Evolutionary conservation across 1,284 basidiomycete genomes (phyloP).

Genomic region (Rhodotorula sp.): DNA sequence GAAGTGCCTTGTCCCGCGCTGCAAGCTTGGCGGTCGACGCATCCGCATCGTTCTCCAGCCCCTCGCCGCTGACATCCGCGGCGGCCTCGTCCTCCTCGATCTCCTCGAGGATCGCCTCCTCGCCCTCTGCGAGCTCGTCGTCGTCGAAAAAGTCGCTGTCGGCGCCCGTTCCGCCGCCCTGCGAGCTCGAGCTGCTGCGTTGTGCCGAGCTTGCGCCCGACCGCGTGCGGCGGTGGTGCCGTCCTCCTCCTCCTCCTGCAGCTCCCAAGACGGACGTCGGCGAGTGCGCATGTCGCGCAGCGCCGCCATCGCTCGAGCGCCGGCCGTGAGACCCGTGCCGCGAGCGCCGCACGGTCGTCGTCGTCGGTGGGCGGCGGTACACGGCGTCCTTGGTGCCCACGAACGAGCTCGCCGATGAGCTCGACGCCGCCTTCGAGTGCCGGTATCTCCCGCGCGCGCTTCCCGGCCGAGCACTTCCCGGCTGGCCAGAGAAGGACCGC

Average conservation of each 20-base stretch:
- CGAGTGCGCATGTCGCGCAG: not conserved
- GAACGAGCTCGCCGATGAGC: slow-evolving; percentile 29
- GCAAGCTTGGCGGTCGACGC: no score
- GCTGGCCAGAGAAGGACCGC: slow-evolving; percentile 21
- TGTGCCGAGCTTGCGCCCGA: slow-evolving; percentile 14
- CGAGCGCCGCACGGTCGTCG: slow-evolving; percentile 30
- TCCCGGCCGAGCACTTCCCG: not conserved
- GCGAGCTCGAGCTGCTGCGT: slow-evolving; percentile 30
- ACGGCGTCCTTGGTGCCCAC: slow-evolving; percentile 12
- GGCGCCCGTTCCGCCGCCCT: not conserved
- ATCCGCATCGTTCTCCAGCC: not conserved
- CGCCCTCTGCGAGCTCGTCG: slow-evolving; percentile 14
- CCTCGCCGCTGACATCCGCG: not conserved
- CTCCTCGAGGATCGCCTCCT: slow-evolving; percentile 23
- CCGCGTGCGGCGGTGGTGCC: slow-evolving; percentile 9
- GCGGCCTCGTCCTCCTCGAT: slow-evolving; percentile 12
- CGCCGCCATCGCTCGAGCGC: slow-evolving; percentile 3
- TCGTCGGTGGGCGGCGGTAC: slow-evolving; percentile 31
- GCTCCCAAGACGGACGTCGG: not conserved
- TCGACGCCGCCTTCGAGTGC: slow-evolving; percentile 26
- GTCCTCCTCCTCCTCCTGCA: not conserved
- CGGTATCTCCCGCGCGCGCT: slow-evolving; percentile 27
- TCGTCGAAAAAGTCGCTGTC: slow-evolving; percentile 7
- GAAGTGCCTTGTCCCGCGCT: slow-evolving; percentile 6
- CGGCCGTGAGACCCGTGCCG: slow-evolving; percentile 14